Base-by-base conservation (phyloP, 805 yeast genomes). In the Lachancea nothofagi region DNA sequence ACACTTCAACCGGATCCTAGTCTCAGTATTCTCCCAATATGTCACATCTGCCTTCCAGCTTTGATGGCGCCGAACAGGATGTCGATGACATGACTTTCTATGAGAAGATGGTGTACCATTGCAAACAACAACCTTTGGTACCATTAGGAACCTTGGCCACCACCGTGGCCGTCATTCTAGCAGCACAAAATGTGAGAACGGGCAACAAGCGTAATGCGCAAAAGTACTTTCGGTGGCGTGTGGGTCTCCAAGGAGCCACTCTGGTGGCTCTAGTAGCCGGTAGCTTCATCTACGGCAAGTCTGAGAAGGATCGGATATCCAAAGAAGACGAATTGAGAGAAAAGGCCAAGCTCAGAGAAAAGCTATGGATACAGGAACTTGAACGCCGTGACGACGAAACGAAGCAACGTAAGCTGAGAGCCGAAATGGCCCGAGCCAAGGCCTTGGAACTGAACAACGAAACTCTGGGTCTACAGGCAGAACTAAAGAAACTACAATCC, bases 181-280 rank as follows among this genome's bases (percentile, higher is more conserved):
- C 96, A 2, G 88, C 87, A 3, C 72, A 75, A 48, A 83, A 89
- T 18, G 69, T 88, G 45, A 73, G 80, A 50, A 66, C 69, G 22
- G 95, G 96, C 19, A 78, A 86, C 50, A 74, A 79, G 45, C 66
- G 69, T 31, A 77, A 77, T 40, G 94, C 96, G 0, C 95, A 89
- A 64, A 74, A 75, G 35, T 88, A 85, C 77, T 89, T 86, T 69
- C 73, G 90, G 51, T 85, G 87, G 77, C 81, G 97, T 70, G 90
- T 89, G 33, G 93, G 76, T 0, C 71, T 87, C 51, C 97, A 89
- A 64, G 86, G 83, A 3, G 75, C 82, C 42, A 89, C 97, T 0
- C 66, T 89, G 29, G 79, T 78, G 12, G 95, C 96, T 0, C 67
- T 89, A 36, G 80, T 88, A 5, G 78, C 77, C 9, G 97, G 96